Evolutionary conservation across 2,329 filamentous ascomycete genomes (phyloP).

Genomic region (Gnomoniopsis smithogilvyi): DNA sequence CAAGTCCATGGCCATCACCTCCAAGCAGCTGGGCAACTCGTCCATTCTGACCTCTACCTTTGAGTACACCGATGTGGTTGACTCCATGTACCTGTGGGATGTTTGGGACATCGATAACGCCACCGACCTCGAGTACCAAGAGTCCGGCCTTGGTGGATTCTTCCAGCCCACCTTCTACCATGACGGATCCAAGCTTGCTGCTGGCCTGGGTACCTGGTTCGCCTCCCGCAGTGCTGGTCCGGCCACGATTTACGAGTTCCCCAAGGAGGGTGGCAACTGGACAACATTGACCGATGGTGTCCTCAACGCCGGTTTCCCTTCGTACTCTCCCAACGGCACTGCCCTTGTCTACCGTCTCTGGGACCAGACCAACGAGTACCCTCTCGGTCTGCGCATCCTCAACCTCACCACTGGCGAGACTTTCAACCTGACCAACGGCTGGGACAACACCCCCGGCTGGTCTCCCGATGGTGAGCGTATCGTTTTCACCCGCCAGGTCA

Average conservation of each 20-base stretch:
- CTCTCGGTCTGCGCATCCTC: conserved; percentile 31
- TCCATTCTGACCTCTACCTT: conserved; percentile 29
- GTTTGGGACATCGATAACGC: conserved; percentile 15
- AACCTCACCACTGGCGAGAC: conserved; percentile 23
- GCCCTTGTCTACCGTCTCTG: conserved; percentile 33
- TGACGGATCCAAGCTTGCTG: conserved; percentile 34
- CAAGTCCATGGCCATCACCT: conserved; percentile 31
- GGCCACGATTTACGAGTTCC: conserved; percentile 15
- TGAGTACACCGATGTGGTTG: conserved; percentile 22
- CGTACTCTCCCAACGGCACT: conserved; percentile 33
- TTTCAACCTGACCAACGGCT: conserved; percentile 29
- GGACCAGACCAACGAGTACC: conserved; percentile 9
- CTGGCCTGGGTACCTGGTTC: conserved; percentile 39
- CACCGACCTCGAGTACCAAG: conserved; percentile 12
- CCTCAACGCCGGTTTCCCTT: conserved; percentile 37
- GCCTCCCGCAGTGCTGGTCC: conserved; percentile 24
- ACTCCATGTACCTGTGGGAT: background rate
- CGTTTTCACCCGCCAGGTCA: conserved; percentile 34
- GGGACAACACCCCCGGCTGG: conserved; percentile 37
- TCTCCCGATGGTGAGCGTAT: conserved; percentile 35
- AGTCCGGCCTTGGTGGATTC: conserved; percentile 29
- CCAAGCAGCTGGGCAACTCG: conserved; percentile 35
- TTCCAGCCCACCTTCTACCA: conserved; percentile 37
- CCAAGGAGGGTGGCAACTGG: background rate
- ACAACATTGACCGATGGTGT: conserved; percentile 31